phyloP scores from a whole-genome alignment of 2,329 filamentous ascomycete genomes.

The Ophiostoma triangulosporum region DNA sequence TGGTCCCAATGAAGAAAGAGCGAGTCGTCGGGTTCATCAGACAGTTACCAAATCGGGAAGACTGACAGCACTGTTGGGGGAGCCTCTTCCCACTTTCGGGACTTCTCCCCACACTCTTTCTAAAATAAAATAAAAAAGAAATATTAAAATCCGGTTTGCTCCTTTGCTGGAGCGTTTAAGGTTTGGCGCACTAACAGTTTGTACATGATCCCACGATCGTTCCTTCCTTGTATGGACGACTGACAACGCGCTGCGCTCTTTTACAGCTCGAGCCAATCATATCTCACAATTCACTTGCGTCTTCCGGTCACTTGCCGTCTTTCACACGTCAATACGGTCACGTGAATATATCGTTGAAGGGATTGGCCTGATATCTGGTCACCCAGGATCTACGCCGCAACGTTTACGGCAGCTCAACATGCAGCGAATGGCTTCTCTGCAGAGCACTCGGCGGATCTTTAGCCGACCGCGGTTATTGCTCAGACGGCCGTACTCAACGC shows the following conservation, averaged over 20 bases:
- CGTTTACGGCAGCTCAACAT: not conserved
- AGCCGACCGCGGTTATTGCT: not conserved
- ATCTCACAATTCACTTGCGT: not conserved
- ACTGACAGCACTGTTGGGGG: not conserved
- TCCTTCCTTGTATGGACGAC: not conserved
- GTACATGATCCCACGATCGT: not conserved
- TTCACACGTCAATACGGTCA: not conserved
- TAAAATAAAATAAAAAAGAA: not conserved
- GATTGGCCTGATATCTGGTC: too few relatives aligned
- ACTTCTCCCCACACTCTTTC: not conserved
- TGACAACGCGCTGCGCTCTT: not conserved
- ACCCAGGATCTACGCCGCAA: not conserved
- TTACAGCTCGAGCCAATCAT: not conserved
- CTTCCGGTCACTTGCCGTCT: not conserved
- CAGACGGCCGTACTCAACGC: not conserved
- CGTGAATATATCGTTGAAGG: slow-evolving; percentile 1
- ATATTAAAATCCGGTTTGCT: not conserved
- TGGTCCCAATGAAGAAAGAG: not conserved
- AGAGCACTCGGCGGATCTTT: not conserved
- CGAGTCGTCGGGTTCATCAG: not conserved
- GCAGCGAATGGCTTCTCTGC: not conserved
- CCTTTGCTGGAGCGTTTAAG: not conserved
- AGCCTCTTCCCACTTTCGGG: not conserved
- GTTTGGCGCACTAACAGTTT: not conserved
- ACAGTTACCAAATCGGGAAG: not conserved